Evolutionary conservation across 2,329 filamentous ascomycete species (phyloP), one percentile per base, ranked within the genome.

Genomic region (Cladobotryum mycophilum): DNA sequence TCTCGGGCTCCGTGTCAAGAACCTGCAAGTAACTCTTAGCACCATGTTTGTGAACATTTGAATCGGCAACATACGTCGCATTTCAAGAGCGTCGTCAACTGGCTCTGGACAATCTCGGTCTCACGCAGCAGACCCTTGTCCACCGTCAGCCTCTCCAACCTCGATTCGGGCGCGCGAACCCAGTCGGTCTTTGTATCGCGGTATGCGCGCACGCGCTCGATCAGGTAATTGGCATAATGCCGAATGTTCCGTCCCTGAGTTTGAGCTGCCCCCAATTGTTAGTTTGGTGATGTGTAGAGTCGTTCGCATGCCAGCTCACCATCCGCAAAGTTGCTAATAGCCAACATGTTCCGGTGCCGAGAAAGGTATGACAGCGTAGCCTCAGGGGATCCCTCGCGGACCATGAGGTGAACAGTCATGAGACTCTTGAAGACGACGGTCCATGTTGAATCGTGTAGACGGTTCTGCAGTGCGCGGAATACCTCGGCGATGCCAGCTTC

Each of bases 341-440:
- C 88, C 56, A 99, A 77, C 66, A 89, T 81, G 61, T 86, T 88
- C 49, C 89, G 86, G 64, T 92, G 86, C 58, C 87, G 85, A 41
- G 91, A 80, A 34, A 99, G 80, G 62, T 89, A 96, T 55, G 83
- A 80, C 58, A 99, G 76, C 3, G 93, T 96, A 45, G 90, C 87
- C 66, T 97, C 89, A 34, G 86, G 84, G 56, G 91, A 86, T 48
- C 93, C 93, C 72, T 99, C 93, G 59, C 93, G 83, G 66, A 99
- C 93, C 93, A 99, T 97, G 55, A 97, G 75, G 68, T 99, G 93
- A 43, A 95, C 84, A 45, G 95, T 93, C 61, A 97, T 96, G 59
- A 99, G 76, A 61, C 89, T 86, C 76, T 99, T 99, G 84, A 96
- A 96, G 57, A 96, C 92, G 52, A 97, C 90, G n/a, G 93, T 99